Evolutionary conservation across 345 rosid species (phyloP), one percentile per base, ranked within the genome.

Genomic region (Euclidium syriacum): DNA sequence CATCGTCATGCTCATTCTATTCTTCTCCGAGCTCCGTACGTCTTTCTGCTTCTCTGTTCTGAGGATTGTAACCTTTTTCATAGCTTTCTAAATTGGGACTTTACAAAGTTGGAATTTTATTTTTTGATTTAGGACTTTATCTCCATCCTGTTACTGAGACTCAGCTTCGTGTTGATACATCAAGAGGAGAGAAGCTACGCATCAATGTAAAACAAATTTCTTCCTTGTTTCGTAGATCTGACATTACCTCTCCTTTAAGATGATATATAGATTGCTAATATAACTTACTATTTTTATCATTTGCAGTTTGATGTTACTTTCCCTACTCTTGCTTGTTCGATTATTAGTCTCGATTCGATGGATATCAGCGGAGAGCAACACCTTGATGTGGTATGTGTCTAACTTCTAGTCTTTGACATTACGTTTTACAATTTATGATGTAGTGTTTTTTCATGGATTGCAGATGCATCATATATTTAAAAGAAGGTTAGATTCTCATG

Each of bases 351-450:
- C 38, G 95, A 88, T 67, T 89, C 91, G 25, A 88, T 88, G 84
- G 95, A 88, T 77, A 80, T 81, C 73, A 85, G 95, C 39, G 91
- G 91, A 52, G 89, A 83, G 77, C 87, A 88, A 64, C 95, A 85
- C 77, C 86, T 88, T 67, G 95, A 88, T 73, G 85, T 88, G 62
- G 95, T 88, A 74, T 57, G 87, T 75, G 9, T 49, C 16, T 2
- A 51, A 27, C 20, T 18, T 18, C 6, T 26, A 29, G 7, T 32
- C 57, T 9, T 29, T 3, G 33, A 6, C 33, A 29, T n/a, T 12
- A 11, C 14, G 6, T 12, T 15, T 40, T 19, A 25, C 22, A 17
- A 4, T n/a, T 12, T 16, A 22, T 49, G 16, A 62, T 29, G 44
- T 29, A n/a, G 54, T 26, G 29, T 53, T 64, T 16, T 19, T 59